A percentile compares a stretch with the other conserved stretches of the same genome.
Conservation (phyloP, 129 eudicot genomes). For the Dittrichia graveolens region DNA sequence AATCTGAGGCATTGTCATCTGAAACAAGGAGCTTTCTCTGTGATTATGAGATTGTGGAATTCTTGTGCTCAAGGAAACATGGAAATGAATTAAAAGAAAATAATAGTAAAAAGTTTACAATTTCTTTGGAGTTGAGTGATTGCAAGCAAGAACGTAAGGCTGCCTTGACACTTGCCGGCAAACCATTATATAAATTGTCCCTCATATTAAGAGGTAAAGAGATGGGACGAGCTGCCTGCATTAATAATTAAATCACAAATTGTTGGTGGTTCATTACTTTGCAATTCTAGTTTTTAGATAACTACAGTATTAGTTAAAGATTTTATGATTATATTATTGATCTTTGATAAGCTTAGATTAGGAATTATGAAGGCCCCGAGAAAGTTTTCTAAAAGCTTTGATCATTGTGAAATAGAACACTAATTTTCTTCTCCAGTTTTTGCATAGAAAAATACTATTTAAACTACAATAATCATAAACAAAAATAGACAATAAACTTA, state of each 20-base stretch:
- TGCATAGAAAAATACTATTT: not conserved
- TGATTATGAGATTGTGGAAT: not conserved
- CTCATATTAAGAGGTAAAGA: conserved; percentile 77
- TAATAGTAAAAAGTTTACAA: conserved; percentile 42
- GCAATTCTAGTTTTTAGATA: too few relatives aligned
- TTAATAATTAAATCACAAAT: not conserved
- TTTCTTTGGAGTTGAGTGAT: conserved; percentile 50
- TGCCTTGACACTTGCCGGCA: conserved; percentile 72
- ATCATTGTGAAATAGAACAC: too few relatives aligned
- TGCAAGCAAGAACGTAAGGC: conserved; percentile 66
- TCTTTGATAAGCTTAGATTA: too few relatives aligned
- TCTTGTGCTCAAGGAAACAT: not conserved
- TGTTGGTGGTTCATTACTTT: not conserved
- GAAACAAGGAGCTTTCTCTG: conserved; percentile 25
- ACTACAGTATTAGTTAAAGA: too few relatives aligned
- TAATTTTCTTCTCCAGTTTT: too few relatives aligned
- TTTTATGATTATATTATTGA: too few relatives aligned
- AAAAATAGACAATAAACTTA: conserved; percentile 41
- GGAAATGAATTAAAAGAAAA: not conserved
- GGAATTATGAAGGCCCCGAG: too few relatives aligned
- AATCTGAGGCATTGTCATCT: conserved; percentile 74
- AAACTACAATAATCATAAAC: conserved; percentile 8
- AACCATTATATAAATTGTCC: conserved; percentile 69
- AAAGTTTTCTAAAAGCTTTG: too few relatives aligned
- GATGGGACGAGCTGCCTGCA: conserved; percentile 82